Conservation (phyloP, 306 rosid genomes). For the Dalbergia oliveri region DNA sequence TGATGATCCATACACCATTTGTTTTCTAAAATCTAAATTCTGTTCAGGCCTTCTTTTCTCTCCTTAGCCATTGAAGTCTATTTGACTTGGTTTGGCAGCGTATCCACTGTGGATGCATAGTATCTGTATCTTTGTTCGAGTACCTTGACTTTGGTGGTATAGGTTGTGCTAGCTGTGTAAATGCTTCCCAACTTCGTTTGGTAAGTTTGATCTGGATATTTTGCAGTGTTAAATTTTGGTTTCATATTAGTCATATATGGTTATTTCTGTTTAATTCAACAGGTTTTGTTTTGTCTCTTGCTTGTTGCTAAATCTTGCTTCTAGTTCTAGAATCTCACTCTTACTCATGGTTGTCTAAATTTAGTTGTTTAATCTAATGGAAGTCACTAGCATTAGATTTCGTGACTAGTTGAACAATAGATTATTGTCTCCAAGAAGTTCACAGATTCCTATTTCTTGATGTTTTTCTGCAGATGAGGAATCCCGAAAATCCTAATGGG, state of each 20-base stretch:
- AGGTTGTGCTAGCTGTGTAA: slow-evolving; percentile 74
- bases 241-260: slow-evolving; percentile 29
- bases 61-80: slow-evolving; percentile 24
- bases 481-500: slow-evolving; percentile 57
- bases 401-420: not conserved
- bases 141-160: slow-evolving; percentile 88
- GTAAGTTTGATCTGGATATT: slow-evolving; percentile 60
- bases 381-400: slow-evolving; percentile 18
- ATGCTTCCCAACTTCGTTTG: slow-evolving; percentile 57
- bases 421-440: slow-evolving; percentile 12
- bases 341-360: slow-evolving; percentile 24
- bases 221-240: not conserved
- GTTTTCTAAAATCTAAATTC: not conserved
- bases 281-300: slow-evolving; percentile 18
- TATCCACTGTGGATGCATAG: slow-evolving; percentile 90
- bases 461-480: slow-evolving; percentile 60
- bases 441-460: slow-evolving; percentile 36
- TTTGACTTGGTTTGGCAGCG: slow-evolving; percentile 67
- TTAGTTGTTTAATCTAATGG: slow-evolving; percentile 20
- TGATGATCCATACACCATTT: slow-evolving; percentile 7
- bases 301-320: slow-evolving; percentile 34
- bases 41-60: slow-evolving; percentile 7
- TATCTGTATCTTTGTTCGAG: slow-evolving; percentile 74
- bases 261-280: slow-evolving; percentile 21
- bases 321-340: slow-evolving; percentile 27